Evolutionary conservation across 768 basidiomycete species (phyloP).

Genomic region (Podaxis carcinomalis): DNA sequence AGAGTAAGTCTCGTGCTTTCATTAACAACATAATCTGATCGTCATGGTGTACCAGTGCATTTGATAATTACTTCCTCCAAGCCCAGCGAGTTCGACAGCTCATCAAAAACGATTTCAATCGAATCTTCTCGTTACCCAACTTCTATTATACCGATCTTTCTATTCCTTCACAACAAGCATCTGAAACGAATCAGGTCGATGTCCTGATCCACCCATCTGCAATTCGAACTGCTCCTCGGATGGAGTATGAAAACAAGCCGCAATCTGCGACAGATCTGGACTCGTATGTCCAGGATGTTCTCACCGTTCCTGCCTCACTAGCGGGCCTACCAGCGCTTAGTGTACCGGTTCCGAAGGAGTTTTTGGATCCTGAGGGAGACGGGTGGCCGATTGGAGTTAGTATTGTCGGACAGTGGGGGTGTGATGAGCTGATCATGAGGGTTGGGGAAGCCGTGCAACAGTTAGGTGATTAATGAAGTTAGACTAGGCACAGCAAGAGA

Average conservation of each 20-base stretch:
- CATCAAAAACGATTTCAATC: slow-evolving; percentile 70
- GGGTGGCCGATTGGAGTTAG: slow-evolving; percentile 86
- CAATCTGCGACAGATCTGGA: slow-evolving; percentile 27
- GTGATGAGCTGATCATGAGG: slow-evolving; percentile 52
- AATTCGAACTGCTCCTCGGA: slow-evolving; percentile 74
- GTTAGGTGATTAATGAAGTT: background rate
- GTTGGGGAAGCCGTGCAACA: slow-evolving; percentile 37
- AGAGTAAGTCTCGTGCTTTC: slow-evolving; percentile 53
- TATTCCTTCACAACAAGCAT: background rate
- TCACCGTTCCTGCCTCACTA: slow-evolving; percentile 89
- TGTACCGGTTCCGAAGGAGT: slow-evolving; percentile 44
- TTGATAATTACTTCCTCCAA: slow-evolving; percentile 95
- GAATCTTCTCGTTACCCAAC: slow-evolving; percentile 59
- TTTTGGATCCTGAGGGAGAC: slow-evolving; percentile 35
- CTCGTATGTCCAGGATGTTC: slow-evolving; percentile 84
- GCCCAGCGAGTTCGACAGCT: slow-evolving; percentile 76
- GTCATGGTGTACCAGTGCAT: slow-evolving; percentile 54
- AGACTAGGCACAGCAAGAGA: background rate
- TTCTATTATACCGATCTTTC: slow-evolving; percentile 28
- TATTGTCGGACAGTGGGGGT: slow-evolving; percentile 86
- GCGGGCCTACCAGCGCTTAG: slow-evolving; percentile 84
- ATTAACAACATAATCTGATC: background rate
- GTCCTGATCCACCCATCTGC: slow-evolving; percentile 84
- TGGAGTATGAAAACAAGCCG: slow-evolving; percentile 22
- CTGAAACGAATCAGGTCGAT: slow-evolving; percentile 48